Conservation (phyloP, 2,329 filamentous ascomycete species). For the Colletotrichum euphorbiae region DNA sequence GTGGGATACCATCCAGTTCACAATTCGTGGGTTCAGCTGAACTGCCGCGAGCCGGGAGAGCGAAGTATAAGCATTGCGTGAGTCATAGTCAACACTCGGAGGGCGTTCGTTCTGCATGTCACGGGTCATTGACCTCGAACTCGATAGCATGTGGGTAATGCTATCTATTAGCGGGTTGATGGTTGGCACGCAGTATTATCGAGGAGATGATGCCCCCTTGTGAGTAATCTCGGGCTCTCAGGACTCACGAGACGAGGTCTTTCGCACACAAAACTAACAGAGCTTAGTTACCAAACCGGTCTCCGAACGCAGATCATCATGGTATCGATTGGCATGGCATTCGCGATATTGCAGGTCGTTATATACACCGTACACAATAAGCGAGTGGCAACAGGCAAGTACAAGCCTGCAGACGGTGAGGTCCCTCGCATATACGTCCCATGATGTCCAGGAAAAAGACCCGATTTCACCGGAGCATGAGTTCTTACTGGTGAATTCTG, state of each 20-base stretch:
- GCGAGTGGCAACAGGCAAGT: conserved; percentile 42
- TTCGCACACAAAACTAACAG: too few species aligned
- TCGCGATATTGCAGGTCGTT: conserved; percentile 53
- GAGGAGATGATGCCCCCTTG: conserved; percentile 54
- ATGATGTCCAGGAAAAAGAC: not conserved
- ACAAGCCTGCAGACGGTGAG: conserved; percentile 35
- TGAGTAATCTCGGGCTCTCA: conserved; percentile 41
- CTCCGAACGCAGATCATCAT: conserved; percentile 59
- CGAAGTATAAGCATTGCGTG: conserved; percentile 62
- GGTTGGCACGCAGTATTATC: conserved; percentile 63
- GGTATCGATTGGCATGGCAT: conserved; percentile 54
- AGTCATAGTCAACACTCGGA: conserved; percentile 38
- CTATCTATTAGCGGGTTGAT: conserved; percentile 61
- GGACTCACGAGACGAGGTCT: too few species aligned
- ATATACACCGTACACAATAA: conserved; percentile 54
- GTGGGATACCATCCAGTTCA: conserved; percentile 66
- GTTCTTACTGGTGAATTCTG: too few species aligned
- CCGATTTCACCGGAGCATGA: too few species aligned
- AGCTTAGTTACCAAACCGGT: conserved; percentile 54
- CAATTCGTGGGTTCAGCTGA: conserved; percentile 65
- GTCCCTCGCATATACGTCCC: conserved; percentile 39
- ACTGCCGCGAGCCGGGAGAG: conserved; percentile 59
- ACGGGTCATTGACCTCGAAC: too few species aligned
- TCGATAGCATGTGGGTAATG: conserved; percentile 59
- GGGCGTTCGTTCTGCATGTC: too few species aligned